Percentiles rank a stretch among this genome's conserved stretches.
Evolutionary conservation across 2,329 filamentous ascomycete species (phyloP).

Genomic region (Chaetomium olivaceum): DNA sequence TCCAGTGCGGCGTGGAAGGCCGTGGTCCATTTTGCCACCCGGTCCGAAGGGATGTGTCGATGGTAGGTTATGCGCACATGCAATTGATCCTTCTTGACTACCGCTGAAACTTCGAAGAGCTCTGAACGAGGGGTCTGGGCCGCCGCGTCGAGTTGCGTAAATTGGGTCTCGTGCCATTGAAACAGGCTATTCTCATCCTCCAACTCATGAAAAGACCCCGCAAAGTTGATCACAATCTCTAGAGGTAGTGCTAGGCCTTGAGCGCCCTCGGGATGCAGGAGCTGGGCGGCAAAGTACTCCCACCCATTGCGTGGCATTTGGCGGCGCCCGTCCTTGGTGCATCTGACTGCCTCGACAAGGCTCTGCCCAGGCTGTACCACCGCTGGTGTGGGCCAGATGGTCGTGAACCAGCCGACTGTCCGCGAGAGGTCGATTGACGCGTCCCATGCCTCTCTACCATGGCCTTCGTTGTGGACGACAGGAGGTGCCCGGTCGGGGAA

Average conservation of each 20-base stretch:
- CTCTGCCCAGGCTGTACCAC: constrained; percentile 1
- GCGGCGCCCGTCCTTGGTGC: constrained; percentile 1
- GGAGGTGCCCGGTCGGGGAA: neutral
- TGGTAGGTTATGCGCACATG: constrained; percentile 2
- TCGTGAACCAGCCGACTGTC: constrained; percentile 5
- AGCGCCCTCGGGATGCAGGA: neutral
- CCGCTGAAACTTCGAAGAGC: constrained; percentile 3
- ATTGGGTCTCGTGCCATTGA: constrained; percentile 1
- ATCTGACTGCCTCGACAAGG: neutral
- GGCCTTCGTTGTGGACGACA: neutral
- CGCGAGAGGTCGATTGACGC: neutral
- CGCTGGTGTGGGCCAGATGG: constrained; percentile 1
- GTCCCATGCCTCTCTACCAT: neutral
- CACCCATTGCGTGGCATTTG: constrained; percentile 2
- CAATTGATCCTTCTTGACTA: constrained; percentile 1
- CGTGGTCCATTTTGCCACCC: constrained; percentile 3
- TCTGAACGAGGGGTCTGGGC: neutral
- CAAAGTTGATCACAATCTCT: neutral
- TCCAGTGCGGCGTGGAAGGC: neutral
- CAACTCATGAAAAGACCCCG: constrained; percentile 1
- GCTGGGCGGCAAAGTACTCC: constrained; percentile 3
- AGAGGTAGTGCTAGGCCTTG: constrained; percentile 4
- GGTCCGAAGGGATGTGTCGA: neutral
- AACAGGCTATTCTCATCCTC: constrained; percentile 1
- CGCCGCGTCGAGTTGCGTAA: neutral